Conservation (phyloP, 805 yeast genomes). For the Lipomyces japonicus region DNA sequence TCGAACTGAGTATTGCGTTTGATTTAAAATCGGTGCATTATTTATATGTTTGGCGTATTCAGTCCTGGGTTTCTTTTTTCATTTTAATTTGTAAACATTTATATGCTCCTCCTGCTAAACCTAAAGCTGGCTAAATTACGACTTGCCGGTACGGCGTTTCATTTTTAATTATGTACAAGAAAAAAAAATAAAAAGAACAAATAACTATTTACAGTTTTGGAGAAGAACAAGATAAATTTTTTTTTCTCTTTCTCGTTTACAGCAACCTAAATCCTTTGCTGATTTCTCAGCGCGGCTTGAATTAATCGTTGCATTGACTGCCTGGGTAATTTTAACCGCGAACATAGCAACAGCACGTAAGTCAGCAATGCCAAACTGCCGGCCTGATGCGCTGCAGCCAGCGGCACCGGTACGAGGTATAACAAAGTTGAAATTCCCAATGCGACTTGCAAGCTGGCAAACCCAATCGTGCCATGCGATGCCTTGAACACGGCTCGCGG, state of each 20-base stretch:
- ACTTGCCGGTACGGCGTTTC: too few species aligned
- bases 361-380: conserved; percentile 91
- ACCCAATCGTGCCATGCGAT: conserved; percentile 70
- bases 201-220: too few species aligned
- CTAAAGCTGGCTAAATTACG: too few species aligned
- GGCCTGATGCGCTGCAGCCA: conserved; percentile 96
- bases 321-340: neutral
- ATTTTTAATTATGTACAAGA: neutral
- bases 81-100: too few species aligned
- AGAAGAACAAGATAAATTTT: too few species aligned
- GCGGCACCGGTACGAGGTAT: conserved; percentile 84
- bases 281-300: neutral
- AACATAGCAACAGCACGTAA: conserved; percentile 58
- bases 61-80: too few species aligned
- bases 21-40: too few species aligned
- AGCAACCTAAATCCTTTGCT: too few species aligned
- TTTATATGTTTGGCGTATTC: too few species aligned
- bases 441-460: conserved; percentile 76
- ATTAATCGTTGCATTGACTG: neutral
- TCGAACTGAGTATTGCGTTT: too few species aligned
- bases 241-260: neutral
- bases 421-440: conserved; percentile 83
- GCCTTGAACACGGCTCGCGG: conserved; percentile 57
- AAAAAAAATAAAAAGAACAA: neutral
- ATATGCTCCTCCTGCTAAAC: too few species aligned